phyloP scores from a whole-genome alignment of 345 rosid genomes.

The Streptanthus diversifolius region DNA sequence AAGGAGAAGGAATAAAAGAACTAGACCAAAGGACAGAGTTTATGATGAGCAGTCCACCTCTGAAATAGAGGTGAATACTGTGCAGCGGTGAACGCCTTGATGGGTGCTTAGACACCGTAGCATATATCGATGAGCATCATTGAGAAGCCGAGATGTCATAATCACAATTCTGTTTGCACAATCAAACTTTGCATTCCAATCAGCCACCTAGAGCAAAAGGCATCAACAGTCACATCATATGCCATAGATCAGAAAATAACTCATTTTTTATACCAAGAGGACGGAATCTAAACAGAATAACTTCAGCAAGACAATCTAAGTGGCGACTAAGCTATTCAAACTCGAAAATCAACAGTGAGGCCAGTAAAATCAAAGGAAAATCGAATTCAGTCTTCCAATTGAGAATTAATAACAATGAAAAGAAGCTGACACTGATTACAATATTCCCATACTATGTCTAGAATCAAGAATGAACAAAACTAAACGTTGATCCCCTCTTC shows the following conservation, averaged over 20 bases:
- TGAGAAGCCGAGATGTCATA: slow-evolving; percentile 76
- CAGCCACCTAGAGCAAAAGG: slow-evolving; percentile 48
- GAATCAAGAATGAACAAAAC: background rate
- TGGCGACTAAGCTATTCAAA: background rate
- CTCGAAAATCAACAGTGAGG: background rate
- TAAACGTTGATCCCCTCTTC: background rate
- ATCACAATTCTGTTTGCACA: slow-evolving; percentile 53
- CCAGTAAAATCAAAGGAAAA: background rate
- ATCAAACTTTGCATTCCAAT: slow-evolving; percentile 60
- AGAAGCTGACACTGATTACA: background rate
- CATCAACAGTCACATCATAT: background rate
- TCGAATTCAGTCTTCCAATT: background rate
- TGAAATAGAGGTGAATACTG: slow-evolving; percentile 73
- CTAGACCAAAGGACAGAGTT: slow-evolving; percentile 6
- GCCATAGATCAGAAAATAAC: background rate
- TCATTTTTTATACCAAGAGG: background rate
- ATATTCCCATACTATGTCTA: background rate
- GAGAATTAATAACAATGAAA: background rate
- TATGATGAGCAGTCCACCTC: slow-evolving; percentile 65
- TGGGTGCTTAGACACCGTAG: slow-evolving; percentile 72
- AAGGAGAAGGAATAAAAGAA: background rate
- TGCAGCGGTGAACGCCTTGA: slow-evolving; percentile 47
- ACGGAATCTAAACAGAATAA: background rate
- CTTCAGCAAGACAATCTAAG: background rate
- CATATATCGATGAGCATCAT: slow-evolving; percentile 91